phyloP scores from a whole-genome alignment of 768 basidiomycete species.

The Hygrophoropsis aurantiaca region DNA sequence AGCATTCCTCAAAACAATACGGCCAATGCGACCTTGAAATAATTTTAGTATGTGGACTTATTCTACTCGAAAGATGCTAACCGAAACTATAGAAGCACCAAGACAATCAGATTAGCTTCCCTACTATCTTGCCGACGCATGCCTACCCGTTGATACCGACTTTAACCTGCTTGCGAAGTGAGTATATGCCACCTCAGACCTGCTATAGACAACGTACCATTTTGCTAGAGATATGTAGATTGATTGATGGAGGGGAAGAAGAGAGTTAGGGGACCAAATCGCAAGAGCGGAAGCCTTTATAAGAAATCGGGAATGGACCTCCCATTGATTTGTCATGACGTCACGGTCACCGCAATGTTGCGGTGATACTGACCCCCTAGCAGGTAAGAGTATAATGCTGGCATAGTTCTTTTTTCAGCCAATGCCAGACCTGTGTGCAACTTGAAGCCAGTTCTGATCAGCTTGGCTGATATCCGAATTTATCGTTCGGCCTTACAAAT shows the following conservation, averaged over 20 bases:
- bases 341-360: not conserved
- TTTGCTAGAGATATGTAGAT: conserved; percentile 3
- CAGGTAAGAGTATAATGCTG: no score
- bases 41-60: conserved; percentile 9
- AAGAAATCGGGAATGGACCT: conserved; percentile 13
- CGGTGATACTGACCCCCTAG: no score
- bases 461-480: no score
- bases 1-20: conserved; percentile 96
- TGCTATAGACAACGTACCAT: conserved; percentile 17
- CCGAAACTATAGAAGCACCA: conserved; percentile 60
- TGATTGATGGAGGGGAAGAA: conserved; percentile 7
- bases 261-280: conserved; percentile 3
- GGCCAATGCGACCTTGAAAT: conserved; percentile 91
- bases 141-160: conserved; percentile 96
- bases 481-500: no score
- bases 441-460: no score
- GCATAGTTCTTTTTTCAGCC: no score
- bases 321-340: conserved; percentile 4
- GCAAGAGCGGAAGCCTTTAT: conserved; percentile 19
- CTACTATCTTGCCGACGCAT: not conserved
- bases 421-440: no score
- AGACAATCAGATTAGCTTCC: conserved; percentile 6
- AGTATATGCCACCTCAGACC: conserved; percentile 2
- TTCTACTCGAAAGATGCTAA: conserved; percentile 35
- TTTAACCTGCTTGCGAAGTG: conserved; percentile 52